These are phyloP conservation scores for Alternaria novae-zelandiae DNA, from an alignment of 2,329 filamentous ascomycete species.

Conservation along the genomic window DNA sequence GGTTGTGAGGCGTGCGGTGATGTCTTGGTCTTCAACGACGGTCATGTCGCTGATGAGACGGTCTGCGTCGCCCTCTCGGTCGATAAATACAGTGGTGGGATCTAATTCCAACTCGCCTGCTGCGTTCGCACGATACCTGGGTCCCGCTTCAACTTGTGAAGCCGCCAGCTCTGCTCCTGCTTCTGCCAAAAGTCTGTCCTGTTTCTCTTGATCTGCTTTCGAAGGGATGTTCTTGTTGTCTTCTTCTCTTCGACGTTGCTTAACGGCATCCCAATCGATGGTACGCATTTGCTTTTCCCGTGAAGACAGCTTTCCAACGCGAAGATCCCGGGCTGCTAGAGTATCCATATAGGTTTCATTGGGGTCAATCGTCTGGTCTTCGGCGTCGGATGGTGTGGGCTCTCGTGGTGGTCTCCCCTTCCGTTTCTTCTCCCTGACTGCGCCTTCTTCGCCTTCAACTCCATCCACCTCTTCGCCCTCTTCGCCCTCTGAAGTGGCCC, in stretches of 20 bases:
- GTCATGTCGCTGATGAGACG: constrained; percentile 62
- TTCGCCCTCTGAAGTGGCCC: constrained; percentile 16
- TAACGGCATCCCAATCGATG: constrained; percentile 64
- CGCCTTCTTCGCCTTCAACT: constrained; percentile 14
- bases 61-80: constrained; percentile 69
- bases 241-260: constrained; percentile 47
- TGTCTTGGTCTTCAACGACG: constrained; percentile 77
- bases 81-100: constrained; percentile 69
- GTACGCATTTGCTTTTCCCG: constrained; percentile 75
- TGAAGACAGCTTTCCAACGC: constrained; percentile 77
- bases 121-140: constrained; percentile 62
- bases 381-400: constrained; percentile 45
- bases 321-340: constrained; percentile 66
- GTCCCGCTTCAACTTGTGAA: constrained; percentile 45
- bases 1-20: constrained; percentile 73
- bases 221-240: constrained; percentile 29
- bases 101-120: constrained; percentile 77
- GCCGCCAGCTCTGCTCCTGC: constrained; percentile 17
- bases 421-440: constrained; percentile 23
- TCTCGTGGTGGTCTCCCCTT: constrained; percentile 37
- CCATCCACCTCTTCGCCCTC: constrained; percentile 14
- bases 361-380: constrained; percentile 63
- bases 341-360: constrained; percentile 74
- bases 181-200: constrained; percentile 29
- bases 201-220: constrained; percentile 31